These are phyloP conservation scores for Tirmania nivea DNA, from an alignment of 495 filamentous ascomycete species.

Conservation along the genomic window DNA sequence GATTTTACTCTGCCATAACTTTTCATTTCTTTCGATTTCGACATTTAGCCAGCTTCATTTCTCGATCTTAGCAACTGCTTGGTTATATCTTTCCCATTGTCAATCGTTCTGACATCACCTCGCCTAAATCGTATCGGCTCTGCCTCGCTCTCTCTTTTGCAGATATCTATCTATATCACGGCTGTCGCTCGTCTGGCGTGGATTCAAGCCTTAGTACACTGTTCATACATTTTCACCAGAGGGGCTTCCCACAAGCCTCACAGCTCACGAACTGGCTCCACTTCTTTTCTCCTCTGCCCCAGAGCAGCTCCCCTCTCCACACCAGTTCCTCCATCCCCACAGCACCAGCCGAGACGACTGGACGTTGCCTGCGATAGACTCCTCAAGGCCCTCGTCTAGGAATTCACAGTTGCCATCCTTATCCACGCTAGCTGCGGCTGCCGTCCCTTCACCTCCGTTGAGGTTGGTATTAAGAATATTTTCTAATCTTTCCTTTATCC, in stretches of 20 bases:
- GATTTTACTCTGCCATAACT: no score
- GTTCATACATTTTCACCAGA: background rate
- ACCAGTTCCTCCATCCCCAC: slow-evolving; percentile 16
- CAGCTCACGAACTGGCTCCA: slow-evolving; percentile 20
- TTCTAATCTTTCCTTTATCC: slow-evolving; percentile 7
- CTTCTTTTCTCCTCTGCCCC: slow-evolving; percentile 19
- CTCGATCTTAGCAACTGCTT: no score
- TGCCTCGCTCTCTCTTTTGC: no score
- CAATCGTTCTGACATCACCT: no score
- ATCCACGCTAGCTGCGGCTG: slow-evolving; percentile 19
- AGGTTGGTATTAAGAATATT: slow-evolving; percentile 18
- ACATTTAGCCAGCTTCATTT: no score
- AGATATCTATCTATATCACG: no score
- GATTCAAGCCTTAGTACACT: no score
- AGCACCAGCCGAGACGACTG: slow-evolving; percentile 7
- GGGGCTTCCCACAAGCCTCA: slow-evolving; percentile 3
- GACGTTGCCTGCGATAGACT: slow-evolving; percentile 14
- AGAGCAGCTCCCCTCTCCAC: slow-evolving; percentile 19
- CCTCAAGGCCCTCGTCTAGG: slow-evolving; percentile 15
- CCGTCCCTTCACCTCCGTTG: slow-evolving; percentile 19
- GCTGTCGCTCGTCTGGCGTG: no score
- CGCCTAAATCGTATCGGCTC: no score
- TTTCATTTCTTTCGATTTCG: no score
- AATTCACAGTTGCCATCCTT: slow-evolving; percentile 13
- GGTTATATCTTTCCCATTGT: no score